Percentiles rank a stretch among this genome's conserved stretches.
Conservation (phyloP, 495 filamentous ascomycete genomes). For the Aspergillus taichungensis region DNA sequence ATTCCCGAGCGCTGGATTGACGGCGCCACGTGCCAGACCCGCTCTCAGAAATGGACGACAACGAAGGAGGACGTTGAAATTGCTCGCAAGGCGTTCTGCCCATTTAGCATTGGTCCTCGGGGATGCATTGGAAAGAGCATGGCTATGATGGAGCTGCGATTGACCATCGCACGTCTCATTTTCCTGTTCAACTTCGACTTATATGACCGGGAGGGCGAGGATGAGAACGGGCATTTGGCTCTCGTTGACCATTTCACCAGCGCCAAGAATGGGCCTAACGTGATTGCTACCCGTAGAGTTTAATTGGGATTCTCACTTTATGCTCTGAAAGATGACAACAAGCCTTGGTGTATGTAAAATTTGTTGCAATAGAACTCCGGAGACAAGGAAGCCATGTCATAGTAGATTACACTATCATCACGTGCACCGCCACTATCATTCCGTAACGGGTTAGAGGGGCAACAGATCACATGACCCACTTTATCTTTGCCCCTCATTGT, state of each 20-base stretch:
- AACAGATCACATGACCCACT: no score
- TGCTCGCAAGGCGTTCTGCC: constrained; percentile 40
- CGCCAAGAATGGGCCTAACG: constrained; percentile 38
- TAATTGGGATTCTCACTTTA: not conserved
- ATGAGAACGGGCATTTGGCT: constrained; percentile 31
- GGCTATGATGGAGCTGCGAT: constrained; percentile 46
- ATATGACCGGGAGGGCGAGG: constrained; percentile 33
- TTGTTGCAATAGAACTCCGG: no score
- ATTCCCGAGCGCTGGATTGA: constrained; percentile 49
- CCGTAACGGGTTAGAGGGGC: no score
- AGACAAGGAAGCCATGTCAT: no score
- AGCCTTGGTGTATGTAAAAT: not conserved
- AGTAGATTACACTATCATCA: no score
- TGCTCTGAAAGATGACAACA: not conserved
- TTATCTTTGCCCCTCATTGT: no score
- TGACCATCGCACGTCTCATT: constrained; percentile 42
- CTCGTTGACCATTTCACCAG: constrained; percentile 42
- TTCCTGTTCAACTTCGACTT: constrained; percentile 39
- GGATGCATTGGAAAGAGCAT: constrained; percentile 51
- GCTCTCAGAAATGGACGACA: constrained; percentile 17
- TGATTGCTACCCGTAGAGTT: constrained; percentile 18
- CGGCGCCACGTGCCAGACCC: constrained; percentile 21
- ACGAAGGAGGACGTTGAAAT: constrained; percentile 31
- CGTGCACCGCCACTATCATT: no score
- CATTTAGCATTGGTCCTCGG: constrained; percentile 49